Base-by-base conservation (phyloP, 2,329 filamentous ascomycete genomes). In the Trichophyton rubrum region DNA sequence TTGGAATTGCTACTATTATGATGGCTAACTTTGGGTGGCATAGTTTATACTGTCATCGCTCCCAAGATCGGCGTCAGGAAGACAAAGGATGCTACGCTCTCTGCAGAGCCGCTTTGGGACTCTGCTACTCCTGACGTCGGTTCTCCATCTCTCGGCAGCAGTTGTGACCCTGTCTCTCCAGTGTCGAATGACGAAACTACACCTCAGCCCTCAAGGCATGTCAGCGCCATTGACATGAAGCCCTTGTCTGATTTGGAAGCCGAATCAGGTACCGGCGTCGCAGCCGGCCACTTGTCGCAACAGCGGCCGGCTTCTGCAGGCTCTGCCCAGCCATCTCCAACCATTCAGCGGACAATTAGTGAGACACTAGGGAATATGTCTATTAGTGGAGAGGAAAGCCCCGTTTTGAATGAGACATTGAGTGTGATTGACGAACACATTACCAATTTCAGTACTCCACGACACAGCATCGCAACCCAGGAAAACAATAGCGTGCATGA, bases 391-490 rank as follows among this genome's bases (percentile, higher is more conserved):
- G 77, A 84, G 66, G 82, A 85, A 59, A 88, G 85, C 69, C 87
- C 89, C 9, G 91, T 96, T 57, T 87, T 97, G 78, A 90, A 91
- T 71, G 91, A 97, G 72, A 96, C 92, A 0, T 77, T 97, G 58
- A 96, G 90, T 69, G 92, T 97, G 62, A 97, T 97, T 68, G 87
- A 97, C 72, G 92, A 97, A 74, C 92, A 96, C 71, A 96, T 97
- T 67, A 96, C 90, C 47, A 88, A 96, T 71, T 82, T 97, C 76
- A 82, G 79, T 70, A 83, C 80, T 4, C 82, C 82, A 59, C 79
- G 82, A 24, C 80, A 83, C 63, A 80, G 78, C 68, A 64, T 80
- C 61, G 67, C 76, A 51, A 69, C 72, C 20, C 81, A 82, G 56
- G 75, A 77, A 33, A 85, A 64, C 77, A 82, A 79, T 60, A 74